phyloP scores from a whole-genome alignment of 2,329 filamentous ascomycete genomes.

The Diaporthe longicolla region DNA sequence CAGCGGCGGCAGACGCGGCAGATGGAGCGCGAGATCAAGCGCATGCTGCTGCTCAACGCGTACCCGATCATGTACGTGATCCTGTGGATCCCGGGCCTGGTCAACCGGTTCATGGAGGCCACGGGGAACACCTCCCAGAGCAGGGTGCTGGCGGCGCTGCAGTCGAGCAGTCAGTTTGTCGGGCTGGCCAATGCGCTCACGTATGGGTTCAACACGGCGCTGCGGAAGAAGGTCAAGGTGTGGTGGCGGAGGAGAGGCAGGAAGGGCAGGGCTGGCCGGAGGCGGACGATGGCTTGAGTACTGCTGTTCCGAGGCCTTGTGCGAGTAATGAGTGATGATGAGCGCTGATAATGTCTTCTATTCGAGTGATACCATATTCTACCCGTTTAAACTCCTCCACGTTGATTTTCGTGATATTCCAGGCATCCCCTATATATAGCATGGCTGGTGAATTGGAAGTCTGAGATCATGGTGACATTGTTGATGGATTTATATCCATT shows the following conservation, averaged over 20 bases:
- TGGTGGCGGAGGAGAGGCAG: constrained; percentile 28
- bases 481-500: background rate
- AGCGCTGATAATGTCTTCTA: constrained; percentile 31
- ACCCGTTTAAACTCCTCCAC: background rate
- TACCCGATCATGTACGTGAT: constrained; percentile 56
- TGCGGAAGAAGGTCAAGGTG: constrained; percentile 40
- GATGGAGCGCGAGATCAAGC: constrained; percentile 48
- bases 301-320: no score
- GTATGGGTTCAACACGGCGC: constrained; percentile 55
- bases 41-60: constrained; percentile 54
- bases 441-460: background rate
- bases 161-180: constrained; percentile 55
- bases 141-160: constrained; percentile 46
- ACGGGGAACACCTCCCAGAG: constrained; percentile 42
- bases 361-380: constrained; percentile 28
- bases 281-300: constrained; percentile 1
- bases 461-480: background rate
- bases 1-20: constrained; percentile 44
- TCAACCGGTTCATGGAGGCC: constrained; percentile 52
- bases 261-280: constrained; percentile 5
- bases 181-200: constrained; percentile 56
- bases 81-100: constrained; percentile 56
- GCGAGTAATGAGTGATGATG: constrained; percentile 28
- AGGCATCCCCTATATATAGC: no score
- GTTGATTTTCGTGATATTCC: background rate